Percentiles rank a stretch among this genome's conserved stretches.
Evolutionary conservation across 2,329 filamentous ascomycete species (phyloP).

Genomic region (Penicillium janthinellum): DNA sequence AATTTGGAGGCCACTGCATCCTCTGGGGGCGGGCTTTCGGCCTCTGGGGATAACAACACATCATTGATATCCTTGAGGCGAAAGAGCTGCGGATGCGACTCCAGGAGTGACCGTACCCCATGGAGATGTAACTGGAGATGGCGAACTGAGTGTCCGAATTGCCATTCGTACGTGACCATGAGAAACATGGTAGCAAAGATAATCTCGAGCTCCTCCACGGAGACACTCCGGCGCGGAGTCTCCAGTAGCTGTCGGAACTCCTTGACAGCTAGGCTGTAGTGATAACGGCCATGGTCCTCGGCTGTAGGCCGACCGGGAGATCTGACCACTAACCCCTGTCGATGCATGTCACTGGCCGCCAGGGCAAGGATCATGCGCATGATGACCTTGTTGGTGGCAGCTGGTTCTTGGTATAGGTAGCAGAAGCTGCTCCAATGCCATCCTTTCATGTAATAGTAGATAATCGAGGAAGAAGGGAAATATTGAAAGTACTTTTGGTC

Average conservation of each 20-base stretch:
- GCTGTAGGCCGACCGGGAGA: slow-evolving; percentile 32
- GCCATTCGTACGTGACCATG: slow-evolving; percentile 41
- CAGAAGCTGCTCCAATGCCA: slow-evolving; percentile 43
- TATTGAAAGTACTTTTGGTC: slow-evolving; percentile 40
- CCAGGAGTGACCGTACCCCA: slow-evolving; percentile 39
- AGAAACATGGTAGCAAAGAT: slow-evolving; percentile 42
- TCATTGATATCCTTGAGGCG: slow-evolving; percentile 33
- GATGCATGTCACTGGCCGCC: slow-evolving; percentile 41
- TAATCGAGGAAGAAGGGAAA: slow-evolving; percentile 37
- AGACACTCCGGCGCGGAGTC: slow-evolving; percentile 29
- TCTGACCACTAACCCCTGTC: slow-evolving; percentile 31
- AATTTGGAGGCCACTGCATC: slow-evolving; percentile 21
- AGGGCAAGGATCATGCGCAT: slow-evolving; percentile 46
- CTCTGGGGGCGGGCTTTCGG: slow-evolving; percentile 10
- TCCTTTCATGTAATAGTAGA: slow-evolving; percentile 41
- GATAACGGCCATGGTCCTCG: slow-evolving; percentile 36
- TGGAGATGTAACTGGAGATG: slow-evolving; percentile 41
- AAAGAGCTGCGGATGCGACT: slow-evolving; percentile 38
- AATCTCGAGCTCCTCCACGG: slow-evolving; percentile 34
- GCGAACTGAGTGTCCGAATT: slow-evolving; percentile 38
- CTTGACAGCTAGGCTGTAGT: slow-evolving; percentile 41
- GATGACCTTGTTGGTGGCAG: slow-evolving; percentile 38
- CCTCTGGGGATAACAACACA: slow-evolving; percentile 28
- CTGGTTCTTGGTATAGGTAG: slow-evolving; percentile 41
- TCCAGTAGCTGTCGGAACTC: slow-evolving; percentile 41